Evolutionary conservation across 2,329 filamentous ascomycete genomes (phyloP), one percentile per base, ranked within the genome.

Genomic region (Fonsecaea pugnacius): DNA sequence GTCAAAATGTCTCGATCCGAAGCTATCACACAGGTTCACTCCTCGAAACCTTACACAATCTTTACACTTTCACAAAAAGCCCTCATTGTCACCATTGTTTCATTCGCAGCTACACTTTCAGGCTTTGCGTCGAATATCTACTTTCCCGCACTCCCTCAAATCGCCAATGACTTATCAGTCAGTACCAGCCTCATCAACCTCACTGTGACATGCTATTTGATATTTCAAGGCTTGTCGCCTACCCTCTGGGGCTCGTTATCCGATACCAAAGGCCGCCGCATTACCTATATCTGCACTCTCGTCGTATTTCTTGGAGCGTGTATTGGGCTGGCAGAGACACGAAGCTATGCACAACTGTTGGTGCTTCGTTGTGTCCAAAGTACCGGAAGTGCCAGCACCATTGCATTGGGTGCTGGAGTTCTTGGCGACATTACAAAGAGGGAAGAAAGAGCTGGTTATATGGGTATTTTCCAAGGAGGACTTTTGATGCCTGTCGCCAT

Each of bases 91-190:
- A 63, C 77, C 2, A 72, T 83, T 6, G 78, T 81, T 6, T 83
- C 83, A 0, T 77, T 77, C 8, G 83, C 82, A 1, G 82, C 83
- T 27, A 84, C 83, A 1, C 84, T 80, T 62, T 79, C 78, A 1
- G 75, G 78, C 4, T 77, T 82, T 10, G 77, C 79, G 24, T 79
- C 77, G 4, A 78, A 78, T 60, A 81, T 82, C 61, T 82, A 82
- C 67, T 80, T 81, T 58, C 80, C 81, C 1, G 77, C 78, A 1
- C 68, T 83, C 6, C 72, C 76, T 6, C 74, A 74, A 1, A 76
- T 83, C 36, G 75, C 80, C 1, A 46, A 53, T 1, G 78, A 81
- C 60, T 69, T 82, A 2, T 48, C 75, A 58, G 76, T 79, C 2
- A 78, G 78, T 0, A 59, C 72, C n/a, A 69, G 72, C 33, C 70